Percentiles rank a stretch among this genome's conserved stretches.
phyloP scores from a whole-genome alignment of 2,329 filamentous ascomycete genomes.

The Sclerotinia glacialis region DNA sequence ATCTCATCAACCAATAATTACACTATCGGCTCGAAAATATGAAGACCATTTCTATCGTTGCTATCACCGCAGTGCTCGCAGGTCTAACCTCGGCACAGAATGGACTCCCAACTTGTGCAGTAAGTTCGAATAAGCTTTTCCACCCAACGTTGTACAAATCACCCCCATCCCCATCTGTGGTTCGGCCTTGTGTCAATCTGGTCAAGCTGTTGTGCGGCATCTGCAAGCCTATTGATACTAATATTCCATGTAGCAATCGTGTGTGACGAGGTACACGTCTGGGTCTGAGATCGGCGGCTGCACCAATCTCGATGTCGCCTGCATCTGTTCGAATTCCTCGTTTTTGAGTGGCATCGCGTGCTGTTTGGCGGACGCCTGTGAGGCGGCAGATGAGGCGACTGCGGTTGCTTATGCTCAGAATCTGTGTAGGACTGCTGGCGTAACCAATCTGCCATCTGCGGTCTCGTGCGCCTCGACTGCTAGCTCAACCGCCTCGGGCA shows the following conservation, averaged over 20 bases:
- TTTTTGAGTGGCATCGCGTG: constrained; percentile 51
- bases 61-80: constrained; percentile 52
- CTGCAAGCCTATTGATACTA: constrained; percentile 3
- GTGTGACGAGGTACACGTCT: constrained; percentile 40
- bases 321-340: constrained; percentile 47
- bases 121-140: constrained; percentile 42
- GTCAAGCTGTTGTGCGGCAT: not conserved
- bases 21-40: constrained; percentile 12
- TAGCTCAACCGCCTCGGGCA: constrained; percentile 14
- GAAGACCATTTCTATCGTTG: constrained; percentile 32
- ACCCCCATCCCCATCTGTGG: not conserved
- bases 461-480: constrained; percentile 27
- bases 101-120: constrained; percentile 53
- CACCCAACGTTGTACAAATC: not conserved
- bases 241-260: constrained; percentile 35
- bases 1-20: not conserved
- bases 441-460: constrained; percentile 35
- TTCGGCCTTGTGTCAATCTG: not conserved
- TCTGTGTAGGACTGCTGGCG: constrained; percentile 40
- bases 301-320: constrained; percentile 44
- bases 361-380: constrained; percentile 49
- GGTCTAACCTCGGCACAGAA: constrained; percentile 52
- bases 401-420: constrained; percentile 39
- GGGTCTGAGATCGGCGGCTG: constrained; percentile 44
- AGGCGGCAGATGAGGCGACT: constrained; percentile 41